Percentiles rank a stretch among this genome's conserved stretches.
Evolutionary conservation across 2,329 filamentous ascomycete species (phyloP).

Genomic region (Xylaria sp.): DNA sequence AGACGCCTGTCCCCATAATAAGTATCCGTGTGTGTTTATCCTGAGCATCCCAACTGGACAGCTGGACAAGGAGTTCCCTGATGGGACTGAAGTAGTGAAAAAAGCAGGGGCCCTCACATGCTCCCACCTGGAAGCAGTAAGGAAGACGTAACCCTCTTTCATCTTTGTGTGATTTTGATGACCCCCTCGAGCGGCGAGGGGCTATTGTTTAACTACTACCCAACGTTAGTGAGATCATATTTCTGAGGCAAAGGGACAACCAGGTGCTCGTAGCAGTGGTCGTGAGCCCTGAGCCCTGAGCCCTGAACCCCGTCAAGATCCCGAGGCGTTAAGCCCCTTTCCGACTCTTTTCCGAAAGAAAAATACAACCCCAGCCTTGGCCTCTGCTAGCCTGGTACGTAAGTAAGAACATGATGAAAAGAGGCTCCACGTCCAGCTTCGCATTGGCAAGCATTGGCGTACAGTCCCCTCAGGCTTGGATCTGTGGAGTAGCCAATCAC

Average conservation of each 20-base stretch:
- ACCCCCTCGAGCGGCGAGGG: constrained; percentile 11
- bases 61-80: constrained; percentile 21
- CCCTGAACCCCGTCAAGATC: constrained; percentile 14
- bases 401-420: constrained; percentile 21
- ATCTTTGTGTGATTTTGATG: constrained; percentile 28
- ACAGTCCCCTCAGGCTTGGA: constrained; percentile 23
- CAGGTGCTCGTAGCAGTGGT: constrained; percentile 5
- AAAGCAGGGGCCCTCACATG: constrained; percentile 27
- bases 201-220: background rate
- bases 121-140: constrained; percentile 18
- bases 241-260: constrained; percentile 10
- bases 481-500: constrained; percentile 34
- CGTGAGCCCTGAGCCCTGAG: too few species aligned
- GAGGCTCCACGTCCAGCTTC: constrained; percentile 24
- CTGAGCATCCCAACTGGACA: constrained; percentile 14
- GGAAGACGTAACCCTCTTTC: constrained; percentile 26
- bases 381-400: constrained; percentile 1
- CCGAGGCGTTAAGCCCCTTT: constrained; percentile 19
- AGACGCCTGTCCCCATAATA: constrained; percentile 25
- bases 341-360: constrained; percentile 24
- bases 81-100: constrained; percentile 26
- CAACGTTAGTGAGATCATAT: constrained; percentile 16
- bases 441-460: constrained; percentile 21
- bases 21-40: constrained; percentile 23
- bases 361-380: constrained; percentile 22